Base-by-base conservation (phyloP, 2,329 filamentous ascomycete species). In the Dactylellina sp. region DNA sequence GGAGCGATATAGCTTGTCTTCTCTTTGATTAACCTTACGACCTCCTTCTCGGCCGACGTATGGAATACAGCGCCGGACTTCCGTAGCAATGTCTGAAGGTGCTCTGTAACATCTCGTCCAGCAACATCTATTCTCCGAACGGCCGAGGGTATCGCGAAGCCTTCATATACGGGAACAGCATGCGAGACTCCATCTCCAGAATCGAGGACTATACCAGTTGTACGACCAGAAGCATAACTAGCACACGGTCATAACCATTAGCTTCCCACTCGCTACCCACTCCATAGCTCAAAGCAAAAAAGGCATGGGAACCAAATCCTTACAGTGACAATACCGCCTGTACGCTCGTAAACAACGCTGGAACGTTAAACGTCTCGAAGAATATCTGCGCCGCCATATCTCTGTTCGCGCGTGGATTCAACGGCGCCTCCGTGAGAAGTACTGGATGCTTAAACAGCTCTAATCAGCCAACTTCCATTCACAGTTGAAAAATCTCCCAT, bases 331-430 rank as follows among this genome's bases (percentile, higher is more conserved):
- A 87, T 18, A 98, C 93, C 0, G 95, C 95, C 84, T 99, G 95
- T 77, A 99, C 97, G 1, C 93, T 97, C 64, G 92, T 97, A 83
- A 97, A 97, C 49, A 98, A 85, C 2, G 95, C 95, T 11, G 95
- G 95, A 9, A 98, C 94, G 80, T 98, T 98, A 86, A 98, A 98
- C 1, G 94, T 97, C 83, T 99, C 95, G 83, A 99, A 99, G 65
- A 99, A 88, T 77, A 99, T 96, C 82, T 99, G 95, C 44, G 95
- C 95, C 40, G 95, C 95, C 6, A 90, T 96, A 81, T 99, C 95
- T 80, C 95, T 92, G 83, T 99, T 98, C 81, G 91, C 90, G 81
- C 93, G 89, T 35, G 95, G 95, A 82, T 99, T 99, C 77, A 99
- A 85, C 42, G 95, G 95, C 55, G 95, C 92, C 83, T 99, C 95